phyloP scores from a whole-genome alignment of 495 filamentous ascomycete species.

The Podospora pseudopauciseta region DNA sequence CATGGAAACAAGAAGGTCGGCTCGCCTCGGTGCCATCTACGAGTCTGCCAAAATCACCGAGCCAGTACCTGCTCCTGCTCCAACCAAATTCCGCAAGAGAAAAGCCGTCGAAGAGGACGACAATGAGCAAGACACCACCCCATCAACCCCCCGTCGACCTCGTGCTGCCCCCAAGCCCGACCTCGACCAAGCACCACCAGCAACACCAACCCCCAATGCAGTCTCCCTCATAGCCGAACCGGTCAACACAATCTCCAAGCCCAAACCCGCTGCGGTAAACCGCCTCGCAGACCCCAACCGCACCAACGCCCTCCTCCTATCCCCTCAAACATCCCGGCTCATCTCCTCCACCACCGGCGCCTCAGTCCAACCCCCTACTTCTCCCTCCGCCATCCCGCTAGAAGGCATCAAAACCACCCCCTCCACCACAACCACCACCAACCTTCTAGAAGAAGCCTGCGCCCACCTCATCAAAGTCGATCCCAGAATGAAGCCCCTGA shows the following conservation, averaged over 20 bases:
- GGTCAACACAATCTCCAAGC: constrained; percentile 21
- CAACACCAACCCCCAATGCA: constrained; percentile 40
- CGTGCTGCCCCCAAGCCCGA: constrained; percentile 16
- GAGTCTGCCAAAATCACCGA: constrained; percentile 19
- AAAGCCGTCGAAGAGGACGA: constrained; percentile 29
- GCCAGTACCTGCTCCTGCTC: constrained; percentile 19
- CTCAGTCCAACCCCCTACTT: not conserved
- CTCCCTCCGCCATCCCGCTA: not conserved
- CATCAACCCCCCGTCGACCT: constrained; percentile 36
- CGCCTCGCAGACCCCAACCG: constrained; percentile 49
- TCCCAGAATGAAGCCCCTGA: constrained; percentile 64
- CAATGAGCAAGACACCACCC: constrained; percentile 19
- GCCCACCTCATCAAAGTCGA: constrained; percentile 76
- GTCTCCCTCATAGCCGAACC: constrained; percentile 33
- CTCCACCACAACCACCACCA: constrained; percentile 60
- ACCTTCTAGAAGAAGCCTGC: constrained; percentile 71
- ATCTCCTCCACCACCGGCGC: constrained; percentile 52
- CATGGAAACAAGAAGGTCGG: constrained; percentile 59
- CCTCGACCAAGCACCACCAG: constrained; percentile 15
- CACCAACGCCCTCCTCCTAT: constrained; percentile 73
- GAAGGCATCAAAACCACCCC: not conserved
- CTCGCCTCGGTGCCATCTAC: constrained; percentile 50
- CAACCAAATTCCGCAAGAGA: constrained; percentile 31
- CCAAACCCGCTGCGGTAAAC: constrained; percentile 37
- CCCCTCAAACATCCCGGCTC: constrained; percentile 69